A percentile compares a stretch with the other conserved stretches of the same genome.
These are phyloP conservation scores for Zygosaccharomyces siamensis DNA, from an alignment of 805 yeast species.

Conservation along the genomic window DNA sequence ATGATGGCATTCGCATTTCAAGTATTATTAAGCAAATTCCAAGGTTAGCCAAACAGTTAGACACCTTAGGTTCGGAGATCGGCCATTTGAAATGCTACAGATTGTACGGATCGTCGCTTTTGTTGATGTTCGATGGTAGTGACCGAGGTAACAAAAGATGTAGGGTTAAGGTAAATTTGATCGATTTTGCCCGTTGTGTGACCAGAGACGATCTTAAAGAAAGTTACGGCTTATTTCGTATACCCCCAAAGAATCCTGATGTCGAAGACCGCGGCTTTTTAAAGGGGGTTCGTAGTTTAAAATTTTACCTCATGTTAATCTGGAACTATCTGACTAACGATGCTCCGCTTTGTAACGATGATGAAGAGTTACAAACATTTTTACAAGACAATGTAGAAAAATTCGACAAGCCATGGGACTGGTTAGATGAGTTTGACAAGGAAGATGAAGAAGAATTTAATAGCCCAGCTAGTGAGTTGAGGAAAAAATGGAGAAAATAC, in stretches of 20 bases:
- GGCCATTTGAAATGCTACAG: conserved; percentile 64
- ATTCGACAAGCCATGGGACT: conserved; percentile 31
- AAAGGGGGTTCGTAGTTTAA: conserved; percentile 72
- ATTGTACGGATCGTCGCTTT: conserved; percentile 83
- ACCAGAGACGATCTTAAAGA: conserved; percentile 50
- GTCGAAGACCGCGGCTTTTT: conserved; percentile 76
- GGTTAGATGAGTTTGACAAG: conserved; percentile 39
- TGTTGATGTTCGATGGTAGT: conserved; percentile 82
- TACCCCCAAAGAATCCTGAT: conserved; percentile 66
- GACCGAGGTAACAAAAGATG: conserved; percentile 20
- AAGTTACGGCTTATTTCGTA: conserved; percentile 42
- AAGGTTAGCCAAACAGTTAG: conserved; percentile 52
- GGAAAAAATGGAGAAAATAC: conserved; percentile 36
- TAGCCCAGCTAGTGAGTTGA: conserved; percentile 28
- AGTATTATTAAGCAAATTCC: conserved; percentile 69
- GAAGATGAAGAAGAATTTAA: conserved; percentile 32
- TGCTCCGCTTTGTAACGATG: conserved; percentile 26
- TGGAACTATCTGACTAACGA: conserved; percentile 51
- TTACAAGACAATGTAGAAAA: conserved; percentile 19
- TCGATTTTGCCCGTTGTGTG: conserved; percentile 93
- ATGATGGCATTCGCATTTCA: conserved; percentile 58
- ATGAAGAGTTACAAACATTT: conserved; percentile 21
- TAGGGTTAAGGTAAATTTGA: conserved; percentile 56
- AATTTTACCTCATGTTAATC: conserved; percentile 57
- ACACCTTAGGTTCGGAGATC: conserved; percentile 54